Conservation (phyloP, 1,284 basidiomycete genomes). For the Cryptococcus sp. region DNA sequence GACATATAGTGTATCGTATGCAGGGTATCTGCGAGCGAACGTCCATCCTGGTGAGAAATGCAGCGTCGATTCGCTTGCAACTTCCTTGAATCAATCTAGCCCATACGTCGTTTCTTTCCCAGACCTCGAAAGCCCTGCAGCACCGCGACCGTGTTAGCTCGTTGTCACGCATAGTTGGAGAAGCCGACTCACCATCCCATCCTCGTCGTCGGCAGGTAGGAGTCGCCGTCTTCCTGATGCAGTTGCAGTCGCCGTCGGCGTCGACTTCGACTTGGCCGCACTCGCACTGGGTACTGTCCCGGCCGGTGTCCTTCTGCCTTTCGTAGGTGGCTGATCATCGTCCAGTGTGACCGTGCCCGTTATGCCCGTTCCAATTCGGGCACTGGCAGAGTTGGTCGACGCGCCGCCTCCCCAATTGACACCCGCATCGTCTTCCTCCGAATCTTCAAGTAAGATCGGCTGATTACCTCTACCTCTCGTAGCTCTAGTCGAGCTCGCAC, state of each 20-base stretch:
- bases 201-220: conserved; percentile 22
- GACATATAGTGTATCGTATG: too few relatives aligned
- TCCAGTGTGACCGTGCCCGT: conserved; percentile 18
- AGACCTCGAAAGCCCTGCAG: conserved; percentile 9
- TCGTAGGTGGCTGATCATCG: conserved; percentile 1
- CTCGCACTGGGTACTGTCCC: neutral
- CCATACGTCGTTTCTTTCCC: conserved; percentile 9
- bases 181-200: conserved; percentile 17
- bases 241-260: neutral
- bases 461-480: conserved; percentile 12
- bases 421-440: conserved; percentile 32
- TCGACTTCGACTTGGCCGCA: neutral
- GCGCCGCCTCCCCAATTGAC: conserved; percentile 17
- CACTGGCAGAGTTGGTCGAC: neutral
- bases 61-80: too few relatives aligned
- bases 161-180: neutral
- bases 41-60: too few relatives aligned
- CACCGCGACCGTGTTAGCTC: neutral
- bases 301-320: conserved; percentile 1
- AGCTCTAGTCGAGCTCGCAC: conserved; percentile 3
- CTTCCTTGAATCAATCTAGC: neutral
- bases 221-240: conserved; percentile 20
- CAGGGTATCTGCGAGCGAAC: too few relatives aligned
- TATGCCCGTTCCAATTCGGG: neutral
- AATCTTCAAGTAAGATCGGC: conserved; percentile 29